Percentiles rank a stretch among this genome's conserved stretches.
Evolutionary conservation across 2,329 filamentous ascomycete genomes (phyloP).

Genomic region (Domatiomyces globalis): DNA sequence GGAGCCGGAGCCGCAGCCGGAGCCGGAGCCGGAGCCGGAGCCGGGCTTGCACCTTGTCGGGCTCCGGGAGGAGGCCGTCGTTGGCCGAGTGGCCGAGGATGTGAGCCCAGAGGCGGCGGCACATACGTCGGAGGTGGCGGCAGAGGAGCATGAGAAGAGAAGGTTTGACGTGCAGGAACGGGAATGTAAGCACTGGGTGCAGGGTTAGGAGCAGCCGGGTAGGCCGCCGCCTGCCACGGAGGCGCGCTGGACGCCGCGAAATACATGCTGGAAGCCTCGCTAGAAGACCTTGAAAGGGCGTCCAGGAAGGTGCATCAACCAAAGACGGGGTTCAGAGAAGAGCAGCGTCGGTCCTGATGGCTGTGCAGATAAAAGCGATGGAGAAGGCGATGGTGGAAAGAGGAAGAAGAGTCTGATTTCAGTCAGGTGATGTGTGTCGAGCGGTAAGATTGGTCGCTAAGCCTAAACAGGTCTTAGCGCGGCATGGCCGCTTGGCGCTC

Average conservation of each 20-base stretch:
- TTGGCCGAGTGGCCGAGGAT: slow-evolving; percentile 19
- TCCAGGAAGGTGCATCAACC: neutral
- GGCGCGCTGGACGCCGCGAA: slow-evolving; percentile 12
- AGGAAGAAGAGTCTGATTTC: neutral
- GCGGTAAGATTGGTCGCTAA: neutral
- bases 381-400: neutral
- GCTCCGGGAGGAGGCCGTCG: slow-evolving; percentile 10
- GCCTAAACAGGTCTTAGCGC: neutral
- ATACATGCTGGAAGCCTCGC: slow-evolving; percentile 12
- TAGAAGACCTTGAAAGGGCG: neutral
- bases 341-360: neutral
- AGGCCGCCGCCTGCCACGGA: slow-evolving; percentile 13
- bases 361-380: neutral
- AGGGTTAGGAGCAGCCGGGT: slow-evolving; percentile 15
- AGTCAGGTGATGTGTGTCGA: neutral
- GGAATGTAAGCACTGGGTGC: slow-evolving; percentile 44
- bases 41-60: too few species aligned
- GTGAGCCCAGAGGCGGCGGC: slow-evolving; percentile 15
- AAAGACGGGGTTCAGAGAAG: neutral
- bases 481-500: neutral
- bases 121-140: slow-evolving; percentile 19
- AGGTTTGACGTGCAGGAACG: slow-evolving; percentile 48
- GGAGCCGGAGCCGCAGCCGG: slow-evolving; percentile 20
- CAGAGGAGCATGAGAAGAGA: slow-evolving; percentile 28
- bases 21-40: slow-evolving; percentile 12